Evolutionary conservation across 495 filamentous ascomycete genomes (phyloP).

Genomic region (Penicilliopsis zonata): DNA sequence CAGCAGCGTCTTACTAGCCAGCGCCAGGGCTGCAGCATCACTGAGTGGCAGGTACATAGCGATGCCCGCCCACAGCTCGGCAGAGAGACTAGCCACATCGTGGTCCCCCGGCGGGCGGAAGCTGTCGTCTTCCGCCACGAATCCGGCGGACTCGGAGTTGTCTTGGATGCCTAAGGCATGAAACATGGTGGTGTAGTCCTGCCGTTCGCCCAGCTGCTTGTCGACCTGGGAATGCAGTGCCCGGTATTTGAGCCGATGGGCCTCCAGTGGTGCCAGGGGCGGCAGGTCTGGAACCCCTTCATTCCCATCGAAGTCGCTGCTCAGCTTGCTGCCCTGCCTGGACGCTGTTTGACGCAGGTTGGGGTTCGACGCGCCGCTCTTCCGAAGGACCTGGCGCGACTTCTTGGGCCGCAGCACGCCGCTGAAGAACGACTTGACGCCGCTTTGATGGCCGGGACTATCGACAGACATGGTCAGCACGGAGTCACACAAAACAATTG

Average conservation of each 20-base stretch:
- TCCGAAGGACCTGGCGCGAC: slow-evolving; percentile 34
- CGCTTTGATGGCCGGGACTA: slow-evolving; percentile 21
- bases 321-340: not conserved
- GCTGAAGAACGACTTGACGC: slow-evolving; percentile 22
- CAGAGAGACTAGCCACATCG: slow-evolving; percentile 29
- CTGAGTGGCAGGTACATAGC: slow-evolving; percentile 25
- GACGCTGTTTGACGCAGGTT: slow-evolving; percentile 11
- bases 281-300: slow-evolving; percentile 25
- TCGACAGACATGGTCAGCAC: slow-evolving; percentile 21
- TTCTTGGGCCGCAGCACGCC: slow-evolving; percentile 32
- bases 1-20: slow-evolving; percentile 34
- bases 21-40: slow-evolving; percentile 34
- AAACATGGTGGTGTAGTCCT: slow-evolving; percentile 35
- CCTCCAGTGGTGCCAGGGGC: slow-evolving; percentile 22
- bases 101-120: slow-evolving; percentile 27
- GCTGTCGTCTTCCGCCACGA: slow-evolving; percentile 8
- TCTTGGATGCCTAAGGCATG: slow-evolving; percentile 33
- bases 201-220: slow-evolving; percentile 34
- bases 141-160: slow-evolving; percentile 10
- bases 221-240: slow-evolving; percentile 20
- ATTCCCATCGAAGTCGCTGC: not conserved
- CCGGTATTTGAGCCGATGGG: slow-evolving; percentile 28
- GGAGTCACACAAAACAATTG: too few relatives aligned
- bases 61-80: slow-evolving; percentile 31
- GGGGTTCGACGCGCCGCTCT: slow-evolving; percentile 17